Percentiles rank a stretch among this genome's conserved stretches.
phyloP scores from a whole-genome alignment of 2,329 filamentous ascomycete genomes.

The Scedosporium dehoogii region DNA sequence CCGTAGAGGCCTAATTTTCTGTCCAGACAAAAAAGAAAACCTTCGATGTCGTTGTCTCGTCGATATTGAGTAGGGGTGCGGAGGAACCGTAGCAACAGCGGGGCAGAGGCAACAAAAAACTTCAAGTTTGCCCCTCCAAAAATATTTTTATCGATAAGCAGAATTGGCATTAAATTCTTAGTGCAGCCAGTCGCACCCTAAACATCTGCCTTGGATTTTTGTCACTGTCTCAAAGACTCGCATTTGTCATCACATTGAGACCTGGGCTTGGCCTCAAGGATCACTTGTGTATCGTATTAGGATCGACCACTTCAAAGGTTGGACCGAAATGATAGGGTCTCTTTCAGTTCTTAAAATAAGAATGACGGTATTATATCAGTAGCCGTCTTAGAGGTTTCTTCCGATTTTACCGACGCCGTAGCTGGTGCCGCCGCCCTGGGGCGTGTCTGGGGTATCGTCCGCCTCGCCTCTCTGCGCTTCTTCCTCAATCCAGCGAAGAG shows the following conservation, averaged over 20 bases:
- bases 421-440: background rate
- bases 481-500: conserved; percentile 4
- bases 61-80: background rate
- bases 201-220: background rate
- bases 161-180: no score
- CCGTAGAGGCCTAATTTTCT: no score
- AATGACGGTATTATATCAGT: conserved; percentile 3
- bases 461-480: background rate
- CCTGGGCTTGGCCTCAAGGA: no score
- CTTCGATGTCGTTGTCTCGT: background rate
- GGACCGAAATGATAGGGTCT: background rate
- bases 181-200: background rate
- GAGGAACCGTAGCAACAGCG: background rate
- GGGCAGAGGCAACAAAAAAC: background rate
- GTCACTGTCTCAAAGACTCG: background rate
- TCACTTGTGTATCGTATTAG: no score
- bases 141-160: conserved; percentile 5
- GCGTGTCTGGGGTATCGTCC: background rate
- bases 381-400: background rate
- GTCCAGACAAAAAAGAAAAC: no score
- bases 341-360: background rate
- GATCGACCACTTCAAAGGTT: no score
- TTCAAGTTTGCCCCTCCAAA: conserved; percentile 6
- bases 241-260: no score
- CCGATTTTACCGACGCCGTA: background rate